phyloP scores from a whole-genome alignment of 805 yeast genomes.

The Grigorovia humatica region DNA sequence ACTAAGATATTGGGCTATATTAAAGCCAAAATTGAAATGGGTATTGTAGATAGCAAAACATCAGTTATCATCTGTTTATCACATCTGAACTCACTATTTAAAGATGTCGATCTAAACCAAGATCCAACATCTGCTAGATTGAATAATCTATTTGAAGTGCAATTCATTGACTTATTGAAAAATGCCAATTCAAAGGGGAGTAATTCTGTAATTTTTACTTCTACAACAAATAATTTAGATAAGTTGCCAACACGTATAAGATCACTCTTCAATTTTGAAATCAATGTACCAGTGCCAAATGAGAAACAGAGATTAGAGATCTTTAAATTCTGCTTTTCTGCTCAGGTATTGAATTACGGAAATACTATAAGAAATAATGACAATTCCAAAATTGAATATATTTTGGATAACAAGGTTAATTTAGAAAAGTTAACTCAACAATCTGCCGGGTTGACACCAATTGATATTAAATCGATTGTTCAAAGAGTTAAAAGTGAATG shows the following conservation, averaged over 20 bases:
- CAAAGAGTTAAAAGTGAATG: conserved; percentile 53
- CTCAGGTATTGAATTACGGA: conserved; percentile 17
- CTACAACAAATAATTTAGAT: conserved; percentile 62
- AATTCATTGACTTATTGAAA: conserved; percentile 45
- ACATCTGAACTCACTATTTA: conserved; percentile 70
- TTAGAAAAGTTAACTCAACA: conserved; percentile 57
- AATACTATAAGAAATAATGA: background rate
- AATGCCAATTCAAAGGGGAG: conserved; percentile 35
- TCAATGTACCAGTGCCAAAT: conserved; percentile 64
- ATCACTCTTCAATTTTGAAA: conserved; percentile 63
- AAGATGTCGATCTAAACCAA: conserved; percentile 51
- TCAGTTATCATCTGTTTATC: conserved; percentile 47
- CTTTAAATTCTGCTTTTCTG: conserved; percentile 40
- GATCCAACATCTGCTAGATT: conserved; percentile 29
- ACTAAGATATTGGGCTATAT: conserved; percentile 69
- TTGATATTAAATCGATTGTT: conserved; percentile 66
- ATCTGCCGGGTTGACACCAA: conserved; percentile 87
- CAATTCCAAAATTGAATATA: background rate
- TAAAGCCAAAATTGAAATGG: conserved; percentile 64
- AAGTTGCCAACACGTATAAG: conserved; percentile 55
- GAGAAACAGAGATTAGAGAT: conserved; percentile 64
- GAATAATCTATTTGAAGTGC: conserved; percentile 31
- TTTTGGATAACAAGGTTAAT: conserved; percentile 30
- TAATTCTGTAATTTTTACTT: conserved; percentile 38
- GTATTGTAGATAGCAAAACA: conserved; percentile 35